These are phyloP conservation scores for Chrysochromulina tobinii DNA, from an alignment of 78 protist genomes.

Conservation along the genomic window DNA sequence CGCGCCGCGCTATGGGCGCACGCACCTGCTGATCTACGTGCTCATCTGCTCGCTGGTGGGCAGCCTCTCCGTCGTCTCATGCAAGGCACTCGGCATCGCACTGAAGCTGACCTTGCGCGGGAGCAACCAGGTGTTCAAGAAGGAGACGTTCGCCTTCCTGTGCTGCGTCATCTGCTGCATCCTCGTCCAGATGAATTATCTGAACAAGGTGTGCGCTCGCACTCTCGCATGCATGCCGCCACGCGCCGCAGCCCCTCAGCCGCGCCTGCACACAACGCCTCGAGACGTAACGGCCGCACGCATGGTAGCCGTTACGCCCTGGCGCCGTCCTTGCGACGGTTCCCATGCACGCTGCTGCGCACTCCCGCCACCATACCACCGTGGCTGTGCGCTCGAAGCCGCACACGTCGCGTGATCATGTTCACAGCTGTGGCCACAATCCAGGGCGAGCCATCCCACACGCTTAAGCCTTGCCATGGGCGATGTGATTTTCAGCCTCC, in stretches of 20 bases:
- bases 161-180: background rate
- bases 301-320: too few relatives aligned
- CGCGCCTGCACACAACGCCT: too few relatives aligned
- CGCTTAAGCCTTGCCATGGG: too few relatives aligned
- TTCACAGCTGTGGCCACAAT: too few relatives aligned
- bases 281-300: too few relatives aligned
- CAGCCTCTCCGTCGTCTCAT: background rate
- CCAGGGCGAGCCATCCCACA: too few relatives aligned
- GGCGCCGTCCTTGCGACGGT: too few relatives aligned
- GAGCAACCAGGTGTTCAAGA: background rate
- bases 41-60: conserved; percentile 33
- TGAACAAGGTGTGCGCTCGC: conserved; percentile 15
- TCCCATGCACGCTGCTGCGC: too few relatives aligned
- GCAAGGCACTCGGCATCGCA: background rate
- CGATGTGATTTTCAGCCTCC: too few relatives aligned
- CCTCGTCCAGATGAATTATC: conserved; percentile 22
- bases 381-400: too few relatives aligned
- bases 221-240: background rate
- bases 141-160: background rate
- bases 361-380: background rate
- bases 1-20: conserved; percentile 1
- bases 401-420: too few relatives aligned
- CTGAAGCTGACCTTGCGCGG: conserved; percentile 7
- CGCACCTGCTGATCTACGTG: background rate
- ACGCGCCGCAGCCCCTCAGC: too few relatives aligned